Evolutionary conservation across 2,329 filamentous ascomycete genomes (phyloP), one percentile per base, ranked within the genome.

Genomic region (Verticillium dahliae): DNA sequence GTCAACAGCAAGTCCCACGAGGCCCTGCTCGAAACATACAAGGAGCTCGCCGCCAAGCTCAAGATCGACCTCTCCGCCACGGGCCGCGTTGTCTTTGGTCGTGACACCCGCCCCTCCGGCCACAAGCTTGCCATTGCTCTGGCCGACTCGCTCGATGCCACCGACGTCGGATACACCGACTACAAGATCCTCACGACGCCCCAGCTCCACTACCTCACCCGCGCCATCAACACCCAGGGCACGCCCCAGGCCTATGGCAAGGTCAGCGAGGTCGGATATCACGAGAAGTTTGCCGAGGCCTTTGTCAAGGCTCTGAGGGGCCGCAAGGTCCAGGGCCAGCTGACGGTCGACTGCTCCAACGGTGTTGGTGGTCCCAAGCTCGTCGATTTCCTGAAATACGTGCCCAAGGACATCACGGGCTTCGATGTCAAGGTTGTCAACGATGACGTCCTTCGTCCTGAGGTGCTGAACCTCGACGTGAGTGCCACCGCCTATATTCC

Each of bases 191-290:
- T 97, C 70, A 98, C 95, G 13, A 99, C 95, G 3, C 95, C 95
- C n/a, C 95, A 98, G 78, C 84, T 99, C 62, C 95, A 99, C 80
- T 99, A 99, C 77, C 83, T 98, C 66, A 94, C 94, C 37, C 91
- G 95, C 66, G 96, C 93, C 75, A 85, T 92, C 77, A 99, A 99
- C 79, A 98, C 94, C 1, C 85, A 95, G 69, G 91, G 90, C 64
- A 96, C 91, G 2, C 88, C 90, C 61, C 88, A 92, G 68, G 85
- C 92, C 18, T 99, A 98, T 72, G 95, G 95, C 62, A 87, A 92
- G 72, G 85, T 92, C 60, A 96, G 90, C 65, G 94, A 98, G 79
- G 81, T 86, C 62, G 95, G 95, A 39, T 99, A 99, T 79, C 98
- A 98, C 76, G 85, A 95, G 78, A 99, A 99, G 81, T 85, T 97